phyloP scores from a whole-genome alignment of 1,284 basidiomycete species.

The Vanrija pseudolonga region DNA sequence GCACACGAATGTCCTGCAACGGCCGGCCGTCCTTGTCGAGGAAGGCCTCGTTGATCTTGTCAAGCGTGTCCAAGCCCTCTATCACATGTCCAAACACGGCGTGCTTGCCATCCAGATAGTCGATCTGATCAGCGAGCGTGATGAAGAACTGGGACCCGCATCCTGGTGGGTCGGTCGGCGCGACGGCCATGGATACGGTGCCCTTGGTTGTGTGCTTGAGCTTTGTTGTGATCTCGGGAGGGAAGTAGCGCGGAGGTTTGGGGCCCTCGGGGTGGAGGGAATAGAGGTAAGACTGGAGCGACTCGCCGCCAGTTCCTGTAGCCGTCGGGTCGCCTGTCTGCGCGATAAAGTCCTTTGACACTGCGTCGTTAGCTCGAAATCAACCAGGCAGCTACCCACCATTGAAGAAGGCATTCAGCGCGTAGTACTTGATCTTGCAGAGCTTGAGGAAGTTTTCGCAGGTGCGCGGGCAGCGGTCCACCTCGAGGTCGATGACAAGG shows the following conservation, averaged over 20 bases:
- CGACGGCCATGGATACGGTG: conserved; percentile 93
- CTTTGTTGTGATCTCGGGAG: conserved; percentile 67
- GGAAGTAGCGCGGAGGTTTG: conserved; percentile 70
- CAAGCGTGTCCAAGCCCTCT: conserved; percentile 86
- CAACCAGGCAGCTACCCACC: conserved; percentile 54
- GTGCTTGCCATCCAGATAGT: conserved; percentile 94
- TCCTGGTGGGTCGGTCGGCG: conserved; percentile 66
- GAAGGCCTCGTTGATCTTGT: conserved; percentile 88
- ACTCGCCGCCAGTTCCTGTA: conserved; percentile 87
- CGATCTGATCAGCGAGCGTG: conserved; percentile 82
- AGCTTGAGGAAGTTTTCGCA: conserved; percentile 96
- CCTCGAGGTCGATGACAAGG: conserved; percentile 91
- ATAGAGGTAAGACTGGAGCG: conserved; percentile 62
- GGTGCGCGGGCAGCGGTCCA: conserved; percentile 81
- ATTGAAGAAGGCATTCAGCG: conserved; percentile 94
- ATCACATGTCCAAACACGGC: conserved; percentile 93
- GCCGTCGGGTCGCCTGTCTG: conserved; percentile 93
- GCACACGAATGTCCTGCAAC: conserved; percentile 86
- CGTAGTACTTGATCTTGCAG: conserved; percentile 95
- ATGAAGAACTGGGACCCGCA: conserved; percentile 97
- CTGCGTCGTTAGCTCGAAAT: conserved; percentile 51
- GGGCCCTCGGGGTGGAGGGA: conserved; percentile 47
- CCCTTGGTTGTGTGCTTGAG: conserved; percentile 83
- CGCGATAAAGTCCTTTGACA: conserved; percentile 93
- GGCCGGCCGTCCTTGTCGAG: conserved; percentile 84